Conservation (phyloP, 164 flowering plant species). For the Macadamia tetraphylla region DNA sequence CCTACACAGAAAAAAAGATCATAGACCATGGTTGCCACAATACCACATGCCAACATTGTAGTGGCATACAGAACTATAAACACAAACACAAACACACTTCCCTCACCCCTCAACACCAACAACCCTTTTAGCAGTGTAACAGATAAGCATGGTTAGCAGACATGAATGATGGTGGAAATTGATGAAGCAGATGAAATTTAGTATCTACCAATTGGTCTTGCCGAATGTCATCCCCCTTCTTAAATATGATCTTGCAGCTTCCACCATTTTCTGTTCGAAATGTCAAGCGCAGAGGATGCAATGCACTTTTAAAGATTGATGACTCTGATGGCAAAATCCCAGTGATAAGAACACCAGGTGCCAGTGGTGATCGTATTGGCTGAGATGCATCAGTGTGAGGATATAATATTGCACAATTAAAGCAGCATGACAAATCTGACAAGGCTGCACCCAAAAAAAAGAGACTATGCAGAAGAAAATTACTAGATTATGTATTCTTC, state of each 20-base stretch:
- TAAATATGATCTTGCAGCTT: constrained; percentile 80
- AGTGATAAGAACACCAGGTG: constrained; percentile 68
- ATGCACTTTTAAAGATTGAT: constrained; percentile 87
- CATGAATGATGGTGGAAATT: background rate
- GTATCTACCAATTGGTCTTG: constrained; percentile 91
- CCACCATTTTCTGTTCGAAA: constrained; percentile 81
- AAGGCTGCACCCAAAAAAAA: background rate
- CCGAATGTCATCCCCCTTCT: constrained; percentile 97
- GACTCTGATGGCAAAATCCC: constrained; percentile 97
- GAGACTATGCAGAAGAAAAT: background rate
- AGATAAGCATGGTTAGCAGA: background rate
- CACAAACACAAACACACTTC: no score
- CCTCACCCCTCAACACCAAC: no score
- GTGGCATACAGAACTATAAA: no score
- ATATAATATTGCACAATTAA: no score
- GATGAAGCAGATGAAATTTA: constrained; percentile 6
- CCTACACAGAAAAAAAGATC: constrained; percentile 41
- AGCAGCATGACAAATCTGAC: no score
- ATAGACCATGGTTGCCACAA: background rate
- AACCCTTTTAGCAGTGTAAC: background rate
- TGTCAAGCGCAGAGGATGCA: constrained; percentile 89
- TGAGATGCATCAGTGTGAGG: constrained; percentile 23
- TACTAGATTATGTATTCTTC: no score
- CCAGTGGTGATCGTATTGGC: constrained; percentile 94
- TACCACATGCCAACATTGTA: background rate